A percentile compares a stretch with the other conserved stretches of the same genome.
Conservation (phyloP, 192 early-diverging fungal species). For the Gamsiella multidivaricata region DNA sequence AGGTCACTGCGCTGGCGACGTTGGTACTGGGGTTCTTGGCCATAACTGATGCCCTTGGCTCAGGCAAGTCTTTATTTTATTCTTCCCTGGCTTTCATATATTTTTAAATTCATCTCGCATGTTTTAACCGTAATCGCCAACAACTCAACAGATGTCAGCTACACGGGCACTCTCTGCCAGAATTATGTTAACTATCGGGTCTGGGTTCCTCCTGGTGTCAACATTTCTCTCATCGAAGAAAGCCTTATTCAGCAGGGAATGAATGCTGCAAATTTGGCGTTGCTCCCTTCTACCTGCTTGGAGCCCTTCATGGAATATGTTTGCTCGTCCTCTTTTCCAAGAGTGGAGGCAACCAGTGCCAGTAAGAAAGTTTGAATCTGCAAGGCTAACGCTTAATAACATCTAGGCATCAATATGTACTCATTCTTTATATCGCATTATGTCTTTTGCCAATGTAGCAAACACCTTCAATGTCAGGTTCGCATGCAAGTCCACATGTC, state of each 20-base stretch:
- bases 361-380: conserved; percentile 7
- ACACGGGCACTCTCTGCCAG: conserved; percentile 25
- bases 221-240: conserved; percentile 8
- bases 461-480: conserved; percentile 21
- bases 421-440: too few species aligned
- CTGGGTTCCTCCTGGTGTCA: conserved; percentile 14
- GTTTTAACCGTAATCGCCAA: not conserved
- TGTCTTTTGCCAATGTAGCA: too few species aligned
- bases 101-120: not conserved
- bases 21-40: conserved; percentile 10
- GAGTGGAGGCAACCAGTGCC: conserved; percentile 2
- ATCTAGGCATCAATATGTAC: too few species aligned
- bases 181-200: conserved; percentile 32
- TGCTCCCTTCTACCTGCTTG: not conserved
- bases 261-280: not conserved
- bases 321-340: conserved; percentile 34
- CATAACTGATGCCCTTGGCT: conserved; percentile 19
- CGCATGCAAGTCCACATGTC: conserved; percentile 40
- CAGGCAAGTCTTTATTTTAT: conserved; percentile 3
- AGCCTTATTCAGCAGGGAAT: not conserved
- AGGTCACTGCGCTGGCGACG: conserved; percentile 12
- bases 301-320: conserved; percentile 25
- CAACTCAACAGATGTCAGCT: conserved; percentile 11
- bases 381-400: too few species aligned
- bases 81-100: not conserved